Percentiles rank a stretch among this genome's conserved stretches.
phyloP scores from a whole-genome alignment of 2,329 filamentous ascomycete genomes.

The Metarhizium humberi region DNA sequence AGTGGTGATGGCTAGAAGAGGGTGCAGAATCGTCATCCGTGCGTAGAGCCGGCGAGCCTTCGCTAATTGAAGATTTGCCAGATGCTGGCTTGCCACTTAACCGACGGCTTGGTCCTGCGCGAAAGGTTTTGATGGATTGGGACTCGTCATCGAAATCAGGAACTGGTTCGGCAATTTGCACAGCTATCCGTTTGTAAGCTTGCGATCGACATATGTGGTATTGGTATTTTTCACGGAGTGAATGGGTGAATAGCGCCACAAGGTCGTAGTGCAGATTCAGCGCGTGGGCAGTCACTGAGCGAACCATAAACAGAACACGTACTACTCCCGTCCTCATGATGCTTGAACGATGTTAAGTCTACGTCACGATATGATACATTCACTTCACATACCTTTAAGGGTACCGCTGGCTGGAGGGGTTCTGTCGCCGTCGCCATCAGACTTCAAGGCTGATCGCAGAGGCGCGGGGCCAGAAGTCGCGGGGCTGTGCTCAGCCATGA shows the following conservation, averaged over 20 bases:
- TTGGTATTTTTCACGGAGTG: neutral
- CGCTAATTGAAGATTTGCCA: conserved; percentile 35
- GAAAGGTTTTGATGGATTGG: conserved; percentile 20
- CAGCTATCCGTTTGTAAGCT: conserved; percentile 29
- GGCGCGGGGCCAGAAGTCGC: conserved; percentile 17
- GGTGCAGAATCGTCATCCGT: conserved; percentile 18
- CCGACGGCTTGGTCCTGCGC: conserved; percentile 22
- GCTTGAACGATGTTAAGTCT: neutral
- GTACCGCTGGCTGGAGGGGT: conserved; percentile 26
- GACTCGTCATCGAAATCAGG: conserved; percentile 25
- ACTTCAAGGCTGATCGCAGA: conserved; percentile 34
- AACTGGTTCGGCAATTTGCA: conserved; percentile 48
- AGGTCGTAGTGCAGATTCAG: neutral
- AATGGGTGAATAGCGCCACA: neutral
- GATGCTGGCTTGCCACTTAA: conserved; percentile 27
- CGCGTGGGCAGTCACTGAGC: neutral
- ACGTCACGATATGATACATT: neutral
- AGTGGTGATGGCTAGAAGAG: conserved; percentile 17
- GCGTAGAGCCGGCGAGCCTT: conserved; percentile 18
- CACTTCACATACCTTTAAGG: conserved; percentile 29
- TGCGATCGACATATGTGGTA: neutral
- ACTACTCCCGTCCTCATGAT: neutral
- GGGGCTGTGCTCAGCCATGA: conserved; percentile 18
- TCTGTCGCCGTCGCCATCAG: conserved; percentile 30
- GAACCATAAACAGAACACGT: neutral